phyloP scores from a whole-genome alignment of 2,329 filamentous ascomycete genomes.

The Penicillium nordicum region DNA sequence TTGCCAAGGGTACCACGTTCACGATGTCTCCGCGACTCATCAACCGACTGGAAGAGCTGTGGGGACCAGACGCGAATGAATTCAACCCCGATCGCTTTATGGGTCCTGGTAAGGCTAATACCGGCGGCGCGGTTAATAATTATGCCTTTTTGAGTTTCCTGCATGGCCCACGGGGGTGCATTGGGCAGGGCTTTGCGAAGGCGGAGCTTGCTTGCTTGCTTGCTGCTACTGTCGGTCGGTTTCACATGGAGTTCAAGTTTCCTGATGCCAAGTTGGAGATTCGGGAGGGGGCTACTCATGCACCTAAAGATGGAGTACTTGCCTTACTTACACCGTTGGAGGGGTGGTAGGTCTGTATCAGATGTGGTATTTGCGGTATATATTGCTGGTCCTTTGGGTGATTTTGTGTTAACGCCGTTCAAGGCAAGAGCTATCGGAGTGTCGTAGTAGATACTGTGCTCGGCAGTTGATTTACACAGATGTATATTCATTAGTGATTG shows the following conservation, averaged over 20 bases:
- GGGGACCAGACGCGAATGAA: constrained; percentile 69
- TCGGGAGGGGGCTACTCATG: constrained; percentile 66
- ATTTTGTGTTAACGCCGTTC: background rate
- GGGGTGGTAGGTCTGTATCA: constrained; percentile 23
- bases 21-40: constrained; percentile 63
- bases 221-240: constrained; percentile 71
- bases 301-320: constrained; percentile 68
- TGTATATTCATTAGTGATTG: background rate
- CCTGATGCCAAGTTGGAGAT: constrained; percentile 60
- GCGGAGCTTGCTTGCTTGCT: constrained; percentile 82
- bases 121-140: constrained; percentile 70
- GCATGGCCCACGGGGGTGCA: constrained; percentile 81
- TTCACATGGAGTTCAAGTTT: constrained; percentile 65
- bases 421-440: background rate
- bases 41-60: constrained; percentile 66
- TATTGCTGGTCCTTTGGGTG: background rate
- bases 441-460: background rate
- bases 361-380: background rate
- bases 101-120: constrained; percentile 50
- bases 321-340: constrained; percentile 56
- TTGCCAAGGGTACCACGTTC: constrained; percentile 69
- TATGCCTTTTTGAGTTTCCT: constrained; percentile 79
- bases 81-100: constrained; percentile 82
- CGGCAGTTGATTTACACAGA: background rate
- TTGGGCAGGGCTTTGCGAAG: constrained; percentile 75